These are phyloP conservation scores for Pythium phragmiticola DNA, from an alignment of 352 stramenopile genomes.

Conservation along the genomic window DNA sequence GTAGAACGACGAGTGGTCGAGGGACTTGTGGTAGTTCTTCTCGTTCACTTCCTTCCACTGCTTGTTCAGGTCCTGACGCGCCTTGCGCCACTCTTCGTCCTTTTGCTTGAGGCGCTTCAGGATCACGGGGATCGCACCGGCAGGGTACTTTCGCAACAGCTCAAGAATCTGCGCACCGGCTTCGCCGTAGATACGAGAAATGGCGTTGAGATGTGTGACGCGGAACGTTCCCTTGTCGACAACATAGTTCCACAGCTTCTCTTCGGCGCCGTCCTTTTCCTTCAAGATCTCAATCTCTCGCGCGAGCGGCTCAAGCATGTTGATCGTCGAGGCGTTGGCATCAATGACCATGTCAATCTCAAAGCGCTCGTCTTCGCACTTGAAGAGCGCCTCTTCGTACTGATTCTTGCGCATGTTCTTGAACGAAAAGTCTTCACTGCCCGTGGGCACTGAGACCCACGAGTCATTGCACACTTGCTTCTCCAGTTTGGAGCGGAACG, in stretches of 20 bases:
- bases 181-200: slow-evolving; percentile 98
- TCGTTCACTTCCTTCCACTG: slow-evolving; percentile 98
- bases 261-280: slow-evolving; percentile 55
- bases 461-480: slow-evolving; percentile 93
- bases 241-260: slow-evolving; percentile 86
- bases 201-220: slow-evolving; percentile 97
- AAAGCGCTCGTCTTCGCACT: slow-evolving; percentile 98
- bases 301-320: slow-evolving; percentile 93
- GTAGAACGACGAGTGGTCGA: slow-evolving; percentile 99
- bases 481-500: slow-evolving; percentile 91
- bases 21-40: slow-evolving; percentile 98
- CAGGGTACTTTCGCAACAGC: slow-evolving; percentile 95
- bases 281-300: slow-evolving; percentile 92
- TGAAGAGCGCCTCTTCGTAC: slow-evolving; percentile 99
- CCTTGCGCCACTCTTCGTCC: slow-evolving; percentile 94
- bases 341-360: slow-evolving; percentile 96
- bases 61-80: slow-evolving; percentile 94
- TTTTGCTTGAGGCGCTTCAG: slow-evolving; percentile 98
- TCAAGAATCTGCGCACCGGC: slow-evolving; percentile 90
- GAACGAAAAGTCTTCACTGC: slow-evolving; percentile 98
- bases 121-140: slow-evolving; percentile 97
- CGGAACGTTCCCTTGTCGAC: slow-evolving; percentile 95
- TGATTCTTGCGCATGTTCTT: slow-evolving; percentile 99
- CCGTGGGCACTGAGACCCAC: slow-evolving; percentile 98
- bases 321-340: slow-evolving; percentile 94